These are phyloP conservation scores for Cryptococcus maquisensis DNA, from an alignment of 1,284 basidiomycete species.

Conservation along the genomic window DNA sequence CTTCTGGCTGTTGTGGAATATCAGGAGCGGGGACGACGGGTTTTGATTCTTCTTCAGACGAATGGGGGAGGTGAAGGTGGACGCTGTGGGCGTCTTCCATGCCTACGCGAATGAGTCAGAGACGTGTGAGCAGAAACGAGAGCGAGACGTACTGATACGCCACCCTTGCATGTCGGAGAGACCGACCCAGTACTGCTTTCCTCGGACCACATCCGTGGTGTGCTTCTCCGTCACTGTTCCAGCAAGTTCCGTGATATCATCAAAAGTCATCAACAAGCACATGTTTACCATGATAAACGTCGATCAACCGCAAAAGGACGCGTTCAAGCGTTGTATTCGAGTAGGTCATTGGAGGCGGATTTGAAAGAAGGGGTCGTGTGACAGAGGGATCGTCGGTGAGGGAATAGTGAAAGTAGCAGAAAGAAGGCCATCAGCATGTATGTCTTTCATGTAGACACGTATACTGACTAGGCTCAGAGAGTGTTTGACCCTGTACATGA, in stretches of 20 bases:
- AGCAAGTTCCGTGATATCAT: background rate
- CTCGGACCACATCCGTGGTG: conserved; percentile 69
- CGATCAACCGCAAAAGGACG: background rate
- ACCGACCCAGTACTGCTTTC: conserved; percentile 70
- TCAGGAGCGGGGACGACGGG: conserved; percentile 48
- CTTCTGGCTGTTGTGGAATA: conserved; percentile 47
- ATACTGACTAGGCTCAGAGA: conserved; percentile 47
- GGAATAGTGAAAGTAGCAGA: background rate
- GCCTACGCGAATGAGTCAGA: conserved; percentile 35
- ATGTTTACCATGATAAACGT: background rate
- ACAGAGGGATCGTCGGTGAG: conserved; percentile 11
- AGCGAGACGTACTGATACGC: conserved; percentile 85
- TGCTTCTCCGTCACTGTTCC: conserved; percentile 68
- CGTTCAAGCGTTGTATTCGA: too few species aligned
- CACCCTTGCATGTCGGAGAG: conserved; percentile 99
- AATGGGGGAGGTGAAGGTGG: conserved; percentile 55
- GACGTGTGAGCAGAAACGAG: background rate
- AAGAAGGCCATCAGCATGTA: background rate
- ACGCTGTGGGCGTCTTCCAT: conserved; percentile 99
- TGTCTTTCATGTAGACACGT: background rate
- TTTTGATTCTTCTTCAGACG: conserved; percentile 9
- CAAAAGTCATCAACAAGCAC: background rate
- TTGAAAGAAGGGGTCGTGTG: conserved; percentile 14
- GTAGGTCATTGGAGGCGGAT: too few species aligned
- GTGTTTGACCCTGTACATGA: conserved; percentile 45